Evolutionary conservation across 495 filamentous ascomycete genomes (phyloP).

Genomic region (Xylaria palmicola): DNA sequence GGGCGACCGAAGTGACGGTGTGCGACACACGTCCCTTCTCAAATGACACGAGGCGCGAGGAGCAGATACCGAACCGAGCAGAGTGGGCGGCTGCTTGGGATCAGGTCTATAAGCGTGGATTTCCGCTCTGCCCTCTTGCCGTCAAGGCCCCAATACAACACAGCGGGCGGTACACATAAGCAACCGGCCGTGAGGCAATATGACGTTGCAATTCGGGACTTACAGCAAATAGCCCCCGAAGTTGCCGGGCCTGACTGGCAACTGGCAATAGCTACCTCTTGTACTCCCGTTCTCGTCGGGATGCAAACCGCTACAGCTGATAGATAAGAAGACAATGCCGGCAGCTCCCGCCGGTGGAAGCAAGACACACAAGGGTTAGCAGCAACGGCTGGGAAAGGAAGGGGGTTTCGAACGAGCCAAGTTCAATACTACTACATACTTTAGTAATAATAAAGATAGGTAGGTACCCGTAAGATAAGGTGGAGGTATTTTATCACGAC

Average conservation of each 20-base stretch:
- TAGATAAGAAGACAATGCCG: neutral
- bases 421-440: neutral
- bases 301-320: neutral
- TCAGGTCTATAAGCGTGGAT: neutral
- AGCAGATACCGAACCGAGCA: neutral
- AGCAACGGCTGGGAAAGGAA: neutral
- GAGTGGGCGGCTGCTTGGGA: neutral
- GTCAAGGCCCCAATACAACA: neutral
- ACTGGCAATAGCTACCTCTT: neutral
- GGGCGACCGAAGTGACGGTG: slow-evolving; percentile 10
- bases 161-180: neutral
- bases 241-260: neutral
- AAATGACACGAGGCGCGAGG: no score
- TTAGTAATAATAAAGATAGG: neutral
- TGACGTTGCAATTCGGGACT: slow-evolving; percentile 10
- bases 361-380: neutral
- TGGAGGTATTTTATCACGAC: no score
- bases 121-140: neutral
- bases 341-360: neutral
- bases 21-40: neutral
- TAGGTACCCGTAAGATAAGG: neutral
- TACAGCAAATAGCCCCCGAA: slow-evolving; percentile 1
- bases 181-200: neutral
- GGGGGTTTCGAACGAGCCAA: neutral
- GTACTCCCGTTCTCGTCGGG: neutral